phyloP scores from a whole-genome alignment of 164 flowering plant genomes.

The Aristolochia californica region DNA sequence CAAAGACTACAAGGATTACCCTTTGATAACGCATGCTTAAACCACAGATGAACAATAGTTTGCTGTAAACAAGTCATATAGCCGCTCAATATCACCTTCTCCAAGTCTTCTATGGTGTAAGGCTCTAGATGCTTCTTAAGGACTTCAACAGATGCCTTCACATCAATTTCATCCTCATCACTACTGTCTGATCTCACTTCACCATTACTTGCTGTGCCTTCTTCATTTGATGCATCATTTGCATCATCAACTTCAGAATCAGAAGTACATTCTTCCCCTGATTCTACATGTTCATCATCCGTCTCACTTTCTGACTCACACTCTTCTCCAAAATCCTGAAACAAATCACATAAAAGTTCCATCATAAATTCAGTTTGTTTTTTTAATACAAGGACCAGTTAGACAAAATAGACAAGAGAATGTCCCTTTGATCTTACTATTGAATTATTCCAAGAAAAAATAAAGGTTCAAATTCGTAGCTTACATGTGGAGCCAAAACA shows the following conservation, averaged over 20 bases:
- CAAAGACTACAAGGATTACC: too few relatives aligned
- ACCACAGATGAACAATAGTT: neutral
- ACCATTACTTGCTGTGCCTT: conserved; percentile 58
- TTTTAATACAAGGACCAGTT: neutral
- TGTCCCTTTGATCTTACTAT: neutral
- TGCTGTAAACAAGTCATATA: neutral
- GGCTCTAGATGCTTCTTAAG: conserved; percentile 70
- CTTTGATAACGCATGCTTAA: conserved; percentile 23
- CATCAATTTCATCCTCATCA: conserved; percentile 60
- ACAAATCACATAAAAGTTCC: conserved; percentile 5
- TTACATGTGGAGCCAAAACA: conserved; percentile 86
- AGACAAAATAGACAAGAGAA: neutral
- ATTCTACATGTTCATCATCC: conserved; percentile 61
- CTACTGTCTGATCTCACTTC: conserved; percentile 61
- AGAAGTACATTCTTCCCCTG: conserved; percentile 51
- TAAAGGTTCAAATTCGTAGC: conserved; percentile 6
- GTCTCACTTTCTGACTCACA: conserved; percentile 56
- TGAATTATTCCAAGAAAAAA: neutral
- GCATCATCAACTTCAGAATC: conserved; percentile 82
- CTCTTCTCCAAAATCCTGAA: conserved; percentile 80
- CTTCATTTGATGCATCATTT: conserved; percentile 68
- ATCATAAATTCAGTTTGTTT: neutral
- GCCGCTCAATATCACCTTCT: conserved; percentile 34
- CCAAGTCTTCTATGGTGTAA: conserved; percentile 53
- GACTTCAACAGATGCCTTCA: conserved; percentile 58